Evolutionary conservation across 2,329 filamentous ascomycete genomes (phyloP), one percentile per base, ranked within the genome.

Genomic region (Hawksworthiomyces lignivorus): DNA sequence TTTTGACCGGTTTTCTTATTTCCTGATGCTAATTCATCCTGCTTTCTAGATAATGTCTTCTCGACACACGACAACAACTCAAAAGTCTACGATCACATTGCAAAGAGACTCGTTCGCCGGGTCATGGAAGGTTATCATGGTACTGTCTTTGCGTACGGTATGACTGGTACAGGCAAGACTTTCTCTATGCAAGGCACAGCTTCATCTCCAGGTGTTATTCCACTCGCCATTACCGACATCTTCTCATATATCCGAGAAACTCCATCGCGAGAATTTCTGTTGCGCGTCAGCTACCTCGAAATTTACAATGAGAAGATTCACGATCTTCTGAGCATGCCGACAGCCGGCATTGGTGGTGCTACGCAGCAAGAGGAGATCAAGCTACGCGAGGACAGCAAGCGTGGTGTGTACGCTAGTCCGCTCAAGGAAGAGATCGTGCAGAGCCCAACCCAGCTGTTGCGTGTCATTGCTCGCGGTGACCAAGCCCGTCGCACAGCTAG

Each of bases 81-180:
- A 40, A 83, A 84, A 58, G 92, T 98, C 9, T 98, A 98, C 60
- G 92, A 98, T 63, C 81, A 90, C 49, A 86, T 80, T 34, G 92
- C 92, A 32, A 97, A 97, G 65, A 84, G 92, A 48, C 72, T 98
- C 39, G 92, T 98, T 35, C 84, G 92, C 52, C 77, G 92, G 55
- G 92, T 98, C 37, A 98, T 98, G 92, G 92, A 98, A 68, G 92
- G 92, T 31, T 98, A 97, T 60, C 90, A 97, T 56, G 92, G 90
- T 45, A 98, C 92, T 1, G 92, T 98, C 19, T 97, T 98, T 60
- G 90, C 90, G 15, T 98, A 98, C 61, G 92, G 92, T 57, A 97
- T 97, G 89, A 98, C 92, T 4, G 92, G 92, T 48, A 97, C 92
- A 1, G 92, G 92, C 52, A 98, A 98, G 68, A 98, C 92, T 1